These are phyloP conservation scores for Neurospora crassa DNA, from an alignment of 2,329 filamentous ascomycete genomes.

Conservation along the genomic window DNA sequence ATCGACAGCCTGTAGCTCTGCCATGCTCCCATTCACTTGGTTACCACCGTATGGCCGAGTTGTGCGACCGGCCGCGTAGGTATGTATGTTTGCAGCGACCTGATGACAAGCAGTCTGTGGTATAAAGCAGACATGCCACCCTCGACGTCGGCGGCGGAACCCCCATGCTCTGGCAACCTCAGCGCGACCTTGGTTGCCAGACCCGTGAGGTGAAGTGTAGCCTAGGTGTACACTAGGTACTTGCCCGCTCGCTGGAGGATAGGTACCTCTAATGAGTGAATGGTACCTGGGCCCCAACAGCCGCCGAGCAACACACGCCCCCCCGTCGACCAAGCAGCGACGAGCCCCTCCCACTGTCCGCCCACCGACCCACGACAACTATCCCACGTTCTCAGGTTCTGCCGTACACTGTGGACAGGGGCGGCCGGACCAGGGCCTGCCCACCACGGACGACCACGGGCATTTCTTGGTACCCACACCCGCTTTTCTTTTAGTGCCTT, in stretches of 20 bases:
- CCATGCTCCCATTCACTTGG: not conserved
- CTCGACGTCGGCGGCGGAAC: slow-evolving; percentile 8
- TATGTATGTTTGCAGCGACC: not conserved
- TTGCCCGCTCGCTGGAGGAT: not conserved
- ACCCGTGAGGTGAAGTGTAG: not conserved
- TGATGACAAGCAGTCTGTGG: not conserved
- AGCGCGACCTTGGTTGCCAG: not conserved
- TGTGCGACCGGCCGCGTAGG: not conserved
- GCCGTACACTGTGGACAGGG: slow-evolving; percentile 9
- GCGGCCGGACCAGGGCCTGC: slow-evolving; percentile 8
- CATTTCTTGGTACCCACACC: slow-evolving; percentile 13
- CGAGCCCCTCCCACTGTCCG: slow-evolving; percentile 6
- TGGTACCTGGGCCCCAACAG: slow-evolving; percentile 6
- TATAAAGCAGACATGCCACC: too few relatives aligned
- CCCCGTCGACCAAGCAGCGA: slow-evolving; percentile 13
- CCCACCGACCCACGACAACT: slow-evolving; percentile 7
- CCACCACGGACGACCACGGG: slow-evolving; percentile 2
- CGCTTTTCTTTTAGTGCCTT: slow-evolving; percentile 6
- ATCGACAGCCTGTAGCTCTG: not conserved
- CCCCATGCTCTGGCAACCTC: slow-evolving; percentile 12
- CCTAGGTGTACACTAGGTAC: too few relatives aligned
- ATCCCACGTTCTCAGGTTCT: slow-evolving; percentile 17
- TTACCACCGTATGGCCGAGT: not conserved
- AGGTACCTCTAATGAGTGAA: not conserved
- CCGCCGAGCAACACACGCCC: slow-evolving; percentile 6